Evolutionary conservation across 805 yeast species (phyloP), one percentile per base, ranked within the genome.

Genomic region (Metschnikowia gelsemii): DNA sequence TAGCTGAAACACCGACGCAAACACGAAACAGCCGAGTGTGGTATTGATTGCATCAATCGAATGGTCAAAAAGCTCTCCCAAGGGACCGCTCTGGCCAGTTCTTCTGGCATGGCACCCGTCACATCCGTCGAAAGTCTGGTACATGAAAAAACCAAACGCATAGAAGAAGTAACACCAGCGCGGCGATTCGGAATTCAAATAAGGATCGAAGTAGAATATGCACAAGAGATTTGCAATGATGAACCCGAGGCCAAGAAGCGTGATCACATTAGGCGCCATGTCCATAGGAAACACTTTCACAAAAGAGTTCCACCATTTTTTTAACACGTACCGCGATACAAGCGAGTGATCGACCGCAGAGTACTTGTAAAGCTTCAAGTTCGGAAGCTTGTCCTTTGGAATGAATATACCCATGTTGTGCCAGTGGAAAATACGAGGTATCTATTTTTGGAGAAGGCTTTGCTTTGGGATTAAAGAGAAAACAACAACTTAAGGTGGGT

Each of bases 41-140:
- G 97, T 88, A 58, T 87, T 87, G 54, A 76, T 66, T 1, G 82
- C 82, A 57, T 78, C 83, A 36, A 77, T 72, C 43, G 96, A 89
- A 58, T 90, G 98, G 58, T 90, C 98, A 58, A 91, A 91, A 43
- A 90, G 71, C 61, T 90, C 98, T 24, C 98, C 98, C 55, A 90
- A 68, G 1, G 98, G 97, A 2, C 96, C 93, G 47, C 87, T 78
- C 63, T 88, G 95, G n/a, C 95, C 95, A 1, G 96, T 90, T 57
- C 91, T 79, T 58, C 98, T 80, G 18, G 97, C 97, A 62, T 90
- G 98, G 49, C 85, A 77, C 4, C 98, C 98, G 63, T 90, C 98
- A 63, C 96, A 86, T 0, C 96, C 96, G 62, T 90, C 98, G 61
- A 90, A 88, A 0, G 97, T 90, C 61, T 90, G 98, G 62, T 90